These are phyloP conservation scores for Hypholoma fasciculare DNA, from an alignment of 768 basidiomycete genomes.

Conservation along the genomic window DNA sequence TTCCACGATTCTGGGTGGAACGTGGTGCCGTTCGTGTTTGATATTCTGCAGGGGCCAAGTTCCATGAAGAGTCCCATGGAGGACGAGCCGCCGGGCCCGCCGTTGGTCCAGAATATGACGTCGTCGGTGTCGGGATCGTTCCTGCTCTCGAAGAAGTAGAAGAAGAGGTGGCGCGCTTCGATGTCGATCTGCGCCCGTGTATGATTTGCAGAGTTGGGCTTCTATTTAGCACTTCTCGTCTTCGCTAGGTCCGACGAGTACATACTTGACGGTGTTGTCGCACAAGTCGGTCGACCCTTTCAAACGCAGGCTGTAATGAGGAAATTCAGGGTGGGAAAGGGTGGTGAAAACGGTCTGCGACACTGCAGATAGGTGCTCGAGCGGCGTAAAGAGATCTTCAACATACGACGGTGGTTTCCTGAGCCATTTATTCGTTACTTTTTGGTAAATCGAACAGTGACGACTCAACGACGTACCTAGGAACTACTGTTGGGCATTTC, in stretches of 20 bases:
- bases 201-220: slow-evolving; percentile 34
- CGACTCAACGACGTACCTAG: not conserved
- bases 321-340: slow-evolving; percentile 49
- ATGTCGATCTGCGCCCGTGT: slow-evolving; percentile 70
- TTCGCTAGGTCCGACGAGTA: not conserved
- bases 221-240: not conserved
- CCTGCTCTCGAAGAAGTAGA: slow-evolving; percentile 78
- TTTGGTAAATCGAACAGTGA: too few relatives aligned
- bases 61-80: slow-evolving; percentile 71
- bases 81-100: slow-evolving; percentile 41
- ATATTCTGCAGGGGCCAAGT: slow-evolving; percentile 70
- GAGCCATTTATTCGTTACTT: too few relatives aligned
- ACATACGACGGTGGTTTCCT: not conserved
- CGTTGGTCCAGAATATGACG: slow-evolving; percentile 56
- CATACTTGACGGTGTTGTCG: slow-evolving; percentile 56
- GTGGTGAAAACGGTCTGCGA: slow-evolving; percentile 36
- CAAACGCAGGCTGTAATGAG: slow-evolving; percentile 51
- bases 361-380: slow-evolving; percentile 30
- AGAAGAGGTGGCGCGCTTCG: slow-evolving; percentile 61
- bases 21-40: slow-evolving; percentile 46
- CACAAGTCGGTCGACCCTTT: slow-evolving; percentile 57
- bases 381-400: slow-evolving; percentile 31
- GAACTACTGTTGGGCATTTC: not conserved
- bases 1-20: slow-evolving; percentile 70
- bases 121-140: slow-evolving; percentile 58